These are phyloP conservation scores for Diatrype stigma DNA, from an alignment of 2,329 filamentous ascomycete species.

Conservation along the genomic window DNA sequence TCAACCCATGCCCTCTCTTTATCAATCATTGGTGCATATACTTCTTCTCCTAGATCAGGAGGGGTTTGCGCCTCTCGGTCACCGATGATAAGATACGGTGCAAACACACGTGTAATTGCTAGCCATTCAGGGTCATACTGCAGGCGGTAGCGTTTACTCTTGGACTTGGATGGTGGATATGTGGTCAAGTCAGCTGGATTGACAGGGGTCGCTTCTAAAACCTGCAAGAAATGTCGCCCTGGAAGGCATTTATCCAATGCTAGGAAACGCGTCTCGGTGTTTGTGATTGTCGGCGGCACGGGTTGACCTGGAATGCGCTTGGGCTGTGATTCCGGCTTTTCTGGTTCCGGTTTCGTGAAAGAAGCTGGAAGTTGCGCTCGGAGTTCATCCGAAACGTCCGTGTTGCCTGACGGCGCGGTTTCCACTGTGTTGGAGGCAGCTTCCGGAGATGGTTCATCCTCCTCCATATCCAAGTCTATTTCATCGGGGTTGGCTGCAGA, in stretches of 20 bases:
- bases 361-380: constrained; percentile 73
- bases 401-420: constrained; percentile 10
- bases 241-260: constrained; percentile 89
- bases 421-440: constrained; percentile 9
- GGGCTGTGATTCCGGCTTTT: constrained; percentile 32
- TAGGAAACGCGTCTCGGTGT: constrained; percentile 77
- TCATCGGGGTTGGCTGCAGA: constrained; percentile 56
- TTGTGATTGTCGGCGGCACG: constrained; percentile 68
- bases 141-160: constrained; percentile 51
- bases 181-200: constrained; percentile 25
- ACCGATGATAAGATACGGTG: constrained; percentile 60
- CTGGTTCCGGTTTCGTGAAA: constrained; percentile 50
- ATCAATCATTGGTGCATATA: constrained; percentile 65
- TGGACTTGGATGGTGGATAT: constrained; percentile 12
- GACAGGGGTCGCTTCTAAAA: constrained; percentile 59
- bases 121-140: constrained; percentile 94
- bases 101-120: constrained; percentile 82
- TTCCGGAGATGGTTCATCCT: constrained; percentile 18
- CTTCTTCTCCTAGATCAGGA: constrained; percentile 61
- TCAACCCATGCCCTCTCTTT: constrained; percentile 76
- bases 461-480: constrained; percentile 64
- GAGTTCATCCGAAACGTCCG: constrained; percentile 56
- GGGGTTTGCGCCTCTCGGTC: constrained; percentile 50
- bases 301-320: constrained; percentile 52
- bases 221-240: constrained; percentile 74